Evolutionary conservation across 2,329 filamentous ascomycete genomes (phyloP).

Genomic region (Paramyrothecium sp.): DNA sequence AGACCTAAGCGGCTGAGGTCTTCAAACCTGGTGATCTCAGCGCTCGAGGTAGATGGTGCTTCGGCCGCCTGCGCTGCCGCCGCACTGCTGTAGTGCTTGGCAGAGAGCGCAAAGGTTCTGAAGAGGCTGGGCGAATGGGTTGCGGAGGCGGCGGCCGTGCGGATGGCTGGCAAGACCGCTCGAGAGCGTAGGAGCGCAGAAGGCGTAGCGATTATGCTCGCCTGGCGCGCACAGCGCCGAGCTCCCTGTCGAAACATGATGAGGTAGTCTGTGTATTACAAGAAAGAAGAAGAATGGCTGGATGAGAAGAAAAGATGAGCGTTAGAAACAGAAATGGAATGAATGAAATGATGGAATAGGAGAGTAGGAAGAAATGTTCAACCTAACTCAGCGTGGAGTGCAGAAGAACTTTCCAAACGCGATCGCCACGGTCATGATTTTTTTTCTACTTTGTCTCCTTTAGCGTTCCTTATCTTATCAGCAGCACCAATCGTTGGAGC

Average conservation of each 20-base stretch:
- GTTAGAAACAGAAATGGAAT: constrained; percentile 2
- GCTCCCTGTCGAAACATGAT: constrained; percentile 35
- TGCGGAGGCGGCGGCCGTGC: constrained; percentile 14
- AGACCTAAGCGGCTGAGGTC: constrained; percentile 51
- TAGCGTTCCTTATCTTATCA: background rate
- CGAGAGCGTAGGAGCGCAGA: constrained; percentile 26
- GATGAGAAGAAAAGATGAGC: constrained; percentile 3
- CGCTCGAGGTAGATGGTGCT: constrained; percentile 11
- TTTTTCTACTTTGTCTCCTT: background rate
- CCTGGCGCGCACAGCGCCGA: constrained; percentile 36
- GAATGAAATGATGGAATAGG: background rate
- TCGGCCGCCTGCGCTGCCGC: constrained; percentile 24
- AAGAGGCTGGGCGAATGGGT: constrained; percentile 11
- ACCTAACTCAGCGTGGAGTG: background rate
- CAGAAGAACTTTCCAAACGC: background rate
- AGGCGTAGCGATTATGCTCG: constrained; percentile 26
- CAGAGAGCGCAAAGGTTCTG: constrained; percentile 18
- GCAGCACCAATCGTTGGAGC: no score
- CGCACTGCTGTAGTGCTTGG: constrained; percentile 39
- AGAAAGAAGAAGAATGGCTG: constrained; percentile 7
- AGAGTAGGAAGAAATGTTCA: background rate
- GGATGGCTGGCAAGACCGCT: constrained; percentile 19
- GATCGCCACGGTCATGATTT: background rate
- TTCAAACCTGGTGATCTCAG: constrained; percentile 37
- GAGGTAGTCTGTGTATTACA: background rate